Percentiles rank a stretch among this genome's conserved stretches.
These are phyloP conservation scores for Russula abietina DNA, from an alignment of 768 basidiomycete genomes.

Conservation along the genomic window DNA sequence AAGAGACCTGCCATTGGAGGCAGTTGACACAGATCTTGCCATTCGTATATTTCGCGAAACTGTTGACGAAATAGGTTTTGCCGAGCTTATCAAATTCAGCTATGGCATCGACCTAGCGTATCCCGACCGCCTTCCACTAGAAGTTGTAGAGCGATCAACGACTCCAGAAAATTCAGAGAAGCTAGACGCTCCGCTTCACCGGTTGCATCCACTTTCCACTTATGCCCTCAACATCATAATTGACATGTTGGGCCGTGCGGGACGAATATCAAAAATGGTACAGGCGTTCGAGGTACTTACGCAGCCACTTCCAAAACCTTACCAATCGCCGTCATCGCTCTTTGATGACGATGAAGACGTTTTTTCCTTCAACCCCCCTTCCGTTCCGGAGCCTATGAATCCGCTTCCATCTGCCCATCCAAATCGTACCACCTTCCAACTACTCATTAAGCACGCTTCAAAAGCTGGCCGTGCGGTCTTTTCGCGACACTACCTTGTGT, in stretches of 20 bases:
- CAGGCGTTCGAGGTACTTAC: conserved; percentile 76
- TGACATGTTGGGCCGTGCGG: conserved; percentile 58
- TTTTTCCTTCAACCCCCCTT: conserved; percentile 44
- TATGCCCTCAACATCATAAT: conserved; percentile 67
- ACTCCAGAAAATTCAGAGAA: conserved; percentile 27
- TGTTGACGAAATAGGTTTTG: conserved; percentile 49
- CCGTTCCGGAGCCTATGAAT: conserved; percentile 32
- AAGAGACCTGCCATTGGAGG: conserved; percentile 43
- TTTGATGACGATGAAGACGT: conserved; percentile 67
- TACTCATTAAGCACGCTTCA: conserved; percentile 55
- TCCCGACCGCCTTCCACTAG: conserved; percentile 61
- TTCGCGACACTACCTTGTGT: conserved; percentile 59
- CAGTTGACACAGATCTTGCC: conserved; percentile 59
- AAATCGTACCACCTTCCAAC: conserved; percentile 61
- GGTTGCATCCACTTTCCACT: conserved; percentile 37
- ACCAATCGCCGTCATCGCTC: conserved; percentile 38
- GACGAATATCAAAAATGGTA: conserved; percentile 60
- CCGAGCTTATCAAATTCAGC: conserved; percentile 53
- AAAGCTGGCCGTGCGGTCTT: conserved; percentile 43
- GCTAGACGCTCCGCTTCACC: conserved; percentile 37
- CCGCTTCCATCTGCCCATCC: conserved; percentile 44
- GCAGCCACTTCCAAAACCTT: conserved; percentile 52
- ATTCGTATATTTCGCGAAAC: conserved; percentile 66
- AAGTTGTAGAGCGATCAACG: conserved; percentile 27
- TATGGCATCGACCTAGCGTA: conserved; percentile 75